phyloP scores from a whole-genome alignment of 495 filamentous ascomycete species.

The Hyphodiscus hymeniophilus region DNA sequence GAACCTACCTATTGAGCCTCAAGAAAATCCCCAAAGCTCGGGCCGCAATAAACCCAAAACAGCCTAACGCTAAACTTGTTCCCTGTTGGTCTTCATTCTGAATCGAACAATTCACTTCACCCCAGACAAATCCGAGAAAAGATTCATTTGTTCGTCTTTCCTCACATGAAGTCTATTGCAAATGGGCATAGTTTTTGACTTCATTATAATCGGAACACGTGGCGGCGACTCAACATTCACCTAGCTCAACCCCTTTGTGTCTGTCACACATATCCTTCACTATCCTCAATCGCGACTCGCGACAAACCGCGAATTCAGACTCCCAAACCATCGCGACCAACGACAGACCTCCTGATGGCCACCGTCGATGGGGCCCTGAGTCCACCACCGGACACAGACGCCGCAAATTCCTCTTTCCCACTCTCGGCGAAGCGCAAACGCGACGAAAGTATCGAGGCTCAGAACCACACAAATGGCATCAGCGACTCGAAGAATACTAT shows the following conservation, averaged over 20 bases:
- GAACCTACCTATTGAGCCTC: too few species aligned
- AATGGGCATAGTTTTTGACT: too few species aligned
- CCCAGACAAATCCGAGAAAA: too few species aligned
- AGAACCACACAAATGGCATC: constrained; percentile 20
- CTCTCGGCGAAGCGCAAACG: constrained; percentile 47
- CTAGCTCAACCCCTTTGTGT: not conserved
- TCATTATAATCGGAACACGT: too few species aligned
- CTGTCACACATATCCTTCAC: constrained; percentile 11
- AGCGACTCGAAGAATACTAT: constrained; percentile 20
- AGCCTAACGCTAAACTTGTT: too few species aligned
- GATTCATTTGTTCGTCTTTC: too few species aligned
- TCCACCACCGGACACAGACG: constrained; percentile 6
- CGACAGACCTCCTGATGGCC: constrained; percentile 17
- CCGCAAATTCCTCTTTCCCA: constrained; percentile 6
- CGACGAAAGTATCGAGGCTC: constrained; percentile 34
- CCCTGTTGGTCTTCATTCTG: too few species aligned
- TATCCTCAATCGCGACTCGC: constrained; percentile 18
- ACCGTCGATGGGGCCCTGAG: constrained; percentile 18
- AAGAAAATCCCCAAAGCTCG: too few species aligned
- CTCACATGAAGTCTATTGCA: too few species aligned
- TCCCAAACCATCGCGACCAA: not conserved
- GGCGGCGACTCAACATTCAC: not conserved
- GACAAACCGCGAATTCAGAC: constrained; percentile 14
- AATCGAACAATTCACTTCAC: too few species aligned
- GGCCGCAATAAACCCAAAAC: too few species aligned